These are phyloP conservation scores for Coix lacrymajobi DNA, from an alignment of 176 grass and related monocot genomes.

Conservation along the genomic window DNA sequence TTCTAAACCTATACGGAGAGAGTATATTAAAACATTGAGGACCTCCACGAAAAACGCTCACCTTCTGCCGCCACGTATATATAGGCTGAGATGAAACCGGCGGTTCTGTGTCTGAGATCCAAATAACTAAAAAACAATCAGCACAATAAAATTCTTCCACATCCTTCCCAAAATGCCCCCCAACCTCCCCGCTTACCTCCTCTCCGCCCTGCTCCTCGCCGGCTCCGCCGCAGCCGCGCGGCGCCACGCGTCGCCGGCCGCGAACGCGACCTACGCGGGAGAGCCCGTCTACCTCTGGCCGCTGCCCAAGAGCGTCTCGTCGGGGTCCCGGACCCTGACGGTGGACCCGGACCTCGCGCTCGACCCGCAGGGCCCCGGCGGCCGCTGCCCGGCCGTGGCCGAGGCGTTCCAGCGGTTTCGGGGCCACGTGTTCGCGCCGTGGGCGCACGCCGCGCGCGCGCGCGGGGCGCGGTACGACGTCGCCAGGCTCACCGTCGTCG, in stretches of 20 bases:
- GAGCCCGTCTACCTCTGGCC: slow-evolving; percentile 73
- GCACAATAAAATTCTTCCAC: background rate
- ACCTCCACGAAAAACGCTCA: background rate
- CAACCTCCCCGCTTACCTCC: slow-evolving; percentile 12
- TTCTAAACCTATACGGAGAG: no score
- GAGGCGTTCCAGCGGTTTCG: slow-evolving; percentile 78
- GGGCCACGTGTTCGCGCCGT: slow-evolving; percentile 53
- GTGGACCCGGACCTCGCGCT: slow-evolving; percentile 72
- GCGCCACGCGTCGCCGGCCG: slow-evolving; percentile 8
- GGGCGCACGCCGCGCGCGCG: slow-evolving; percentile 39
- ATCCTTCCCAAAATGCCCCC: slow-evolving; percentile 38
- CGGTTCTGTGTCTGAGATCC: background rate
- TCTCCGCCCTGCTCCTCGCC: slow-evolving; percentile 12
- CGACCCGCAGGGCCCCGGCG: slow-evolving; percentile 32
- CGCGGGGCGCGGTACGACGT: slow-evolving; percentile 35
- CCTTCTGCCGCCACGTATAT: background rate
- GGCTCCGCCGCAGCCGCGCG: slow-evolving; percentile 22
- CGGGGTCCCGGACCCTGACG: slow-evolving; percentile 42
- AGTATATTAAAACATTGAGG: background rate
- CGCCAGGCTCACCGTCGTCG: slow-evolving; percentile 55
- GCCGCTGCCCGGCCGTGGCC: slow-evolving; percentile 27
- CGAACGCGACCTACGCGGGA: slow-evolving; percentile 11
- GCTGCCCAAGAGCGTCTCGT: slow-evolving; percentile 52
- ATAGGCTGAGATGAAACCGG: background rate
- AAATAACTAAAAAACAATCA: background rate